Base-by-base conservation (phyloP, 2,329 filamentous ascomycete species). In the Dactylonectria macrodidyma region DNA sequence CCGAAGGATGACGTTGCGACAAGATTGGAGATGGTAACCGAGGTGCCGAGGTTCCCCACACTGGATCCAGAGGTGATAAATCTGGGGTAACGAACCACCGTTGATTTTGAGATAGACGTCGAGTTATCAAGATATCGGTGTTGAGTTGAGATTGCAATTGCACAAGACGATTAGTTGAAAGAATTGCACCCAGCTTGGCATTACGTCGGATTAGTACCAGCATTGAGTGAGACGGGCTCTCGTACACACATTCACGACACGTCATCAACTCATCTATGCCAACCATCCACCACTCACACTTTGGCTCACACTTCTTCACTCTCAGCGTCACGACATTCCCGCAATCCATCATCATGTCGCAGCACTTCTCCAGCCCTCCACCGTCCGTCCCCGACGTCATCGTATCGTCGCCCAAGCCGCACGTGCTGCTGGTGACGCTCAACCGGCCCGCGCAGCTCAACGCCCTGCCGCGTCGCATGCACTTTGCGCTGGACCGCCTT, bases 371-470 rank as follows among this genome's bases (percentile, higher is more conserved):
- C 14, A 75, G 75, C 5, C 75, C 79, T 9, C 84, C 86, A 0
- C 86, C 85, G 0, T 19, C 76, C 0, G 82, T 87, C 12, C 77
- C 80, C 0, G 73, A 85, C 71, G 79, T 80, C 19, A 36, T 83
- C 64, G 56, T 89, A 66, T 81, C 85, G 46, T 89, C 87, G 70
- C 89, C 90, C 0, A 74, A 75, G 0, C 84, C 85, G 3, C 84
- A 89, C 73, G 80, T 90, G 57, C 82, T 91, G 9, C 85, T 91
- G 51, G 84, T 90, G 34, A 90, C 88, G 1, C 84, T 92, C 77
- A 87, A 89, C 79, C 87, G 89, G 0, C 87, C 89, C 5, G 75
- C 80, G 36, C 83, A 86, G 65, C 87, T 91, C 75, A 92, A 92
- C 79, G 85, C 87, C 59, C 84, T 92, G 74, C 83, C 81, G 8